These are phyloP conservation scores for Poronia punctata DNA, from an alignment of 495 filamentous ascomycete species.

Conservation along the genomic window DNA sequence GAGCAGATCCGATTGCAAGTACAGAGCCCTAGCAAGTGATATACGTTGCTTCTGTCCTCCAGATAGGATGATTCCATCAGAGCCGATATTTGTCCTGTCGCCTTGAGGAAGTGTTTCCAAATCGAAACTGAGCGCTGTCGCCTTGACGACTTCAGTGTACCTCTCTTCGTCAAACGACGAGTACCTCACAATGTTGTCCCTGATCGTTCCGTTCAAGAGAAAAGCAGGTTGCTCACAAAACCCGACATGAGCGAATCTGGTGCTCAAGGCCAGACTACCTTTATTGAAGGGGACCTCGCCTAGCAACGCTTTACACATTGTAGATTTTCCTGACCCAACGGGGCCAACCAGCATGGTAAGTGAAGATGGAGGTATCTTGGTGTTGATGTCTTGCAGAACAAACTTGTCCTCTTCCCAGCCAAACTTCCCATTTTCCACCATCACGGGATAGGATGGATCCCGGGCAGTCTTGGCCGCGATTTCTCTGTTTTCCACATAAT, in stretches of 20 bases:
- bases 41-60: slow-evolving; percentile 64
- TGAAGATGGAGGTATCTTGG: slow-evolving; percentile 24
- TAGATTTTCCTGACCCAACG: slow-evolving; percentile 45
- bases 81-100: slow-evolving; percentile 55
- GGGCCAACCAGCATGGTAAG: slow-evolving; percentile 41
- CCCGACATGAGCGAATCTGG: slow-evolving; percentile 7
- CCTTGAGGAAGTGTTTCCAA: slow-evolving; percentile 46
- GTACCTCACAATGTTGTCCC: slow-evolving; percentile 48
- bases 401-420: slow-evolving; percentile 36
- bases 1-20: slow-evolving; percentile 46
- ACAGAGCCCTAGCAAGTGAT: slow-evolving; percentile 52
- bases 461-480: background rate
- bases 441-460: background rate
- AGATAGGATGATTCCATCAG: slow-evolving; percentile 56
- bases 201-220: slow-evolving; percentile 53
- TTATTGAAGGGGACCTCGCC: slow-evolving; percentile 38
- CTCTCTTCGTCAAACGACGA: slow-evolving; percentile 49
- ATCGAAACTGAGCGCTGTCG: slow-evolving; percentile 53
- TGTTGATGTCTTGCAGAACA: slow-evolving; percentile 28
- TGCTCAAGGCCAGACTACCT: slow-evolving; percentile 15
- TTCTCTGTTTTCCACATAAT: background rate
- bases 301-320: slow-evolving; percentile 41
- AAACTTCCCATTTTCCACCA: slow-evolving; percentile 32
- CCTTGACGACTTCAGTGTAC: slow-evolving; percentile 58
- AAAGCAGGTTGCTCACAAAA: slow-evolving; percentile 35